phyloP scores from a whole-genome alignment of 2,329 filamentous ascomycete genomes.

The Calonectria naviculata region DNA sequence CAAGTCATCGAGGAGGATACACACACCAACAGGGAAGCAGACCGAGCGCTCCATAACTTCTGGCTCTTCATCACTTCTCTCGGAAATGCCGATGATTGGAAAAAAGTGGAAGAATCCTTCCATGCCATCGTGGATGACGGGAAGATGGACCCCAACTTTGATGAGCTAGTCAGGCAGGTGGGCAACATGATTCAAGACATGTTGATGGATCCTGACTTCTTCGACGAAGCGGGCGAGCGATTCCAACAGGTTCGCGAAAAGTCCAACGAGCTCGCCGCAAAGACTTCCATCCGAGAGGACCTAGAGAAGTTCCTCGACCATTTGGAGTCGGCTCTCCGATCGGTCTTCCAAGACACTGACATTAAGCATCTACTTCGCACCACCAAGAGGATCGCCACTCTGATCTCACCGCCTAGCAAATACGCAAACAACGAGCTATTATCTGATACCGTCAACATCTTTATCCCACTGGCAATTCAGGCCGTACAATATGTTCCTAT shows the following conservation, averaged over 20 bases:
- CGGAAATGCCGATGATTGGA: constrained; percentile 80
- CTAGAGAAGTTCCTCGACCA: constrained; percentile 79
- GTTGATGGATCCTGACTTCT: constrained; percentile 87
- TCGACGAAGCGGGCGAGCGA: constrained; percentile 75
- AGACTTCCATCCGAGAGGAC: constrained; percentile 77
- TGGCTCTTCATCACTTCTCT: constrained; percentile 86
- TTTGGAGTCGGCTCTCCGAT: constrained; percentile 72
- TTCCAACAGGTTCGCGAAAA: constrained; percentile 63
- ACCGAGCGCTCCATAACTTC: constrained; percentile 81
- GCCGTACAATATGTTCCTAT: constrained; percentile 90
- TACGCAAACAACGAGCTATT: constrained; percentile 78
- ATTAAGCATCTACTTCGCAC: constrained; percentile 77
- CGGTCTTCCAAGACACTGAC: constrained; percentile 78
- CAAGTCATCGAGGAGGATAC: constrained; percentile 77
- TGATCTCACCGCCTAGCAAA: constrained; percentile 74
- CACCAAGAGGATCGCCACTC: constrained; percentile 72
- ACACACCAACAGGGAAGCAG: constrained; percentile 78
- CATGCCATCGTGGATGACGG: constrained; percentile 79
- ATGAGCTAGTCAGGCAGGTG: constrained; percentile 78
- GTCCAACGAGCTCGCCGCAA: constrained; percentile 72
- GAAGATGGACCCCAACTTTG: constrained; percentile 83
- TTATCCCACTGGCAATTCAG: constrained; percentile 81
- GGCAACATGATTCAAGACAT: constrained; percentile 82
- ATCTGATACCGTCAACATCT: constrained; percentile 80
- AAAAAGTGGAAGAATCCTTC: constrained; percentile 76